Conservation (phyloP, 257 asterid genomes). For the Fraxinus anomala region DNA sequence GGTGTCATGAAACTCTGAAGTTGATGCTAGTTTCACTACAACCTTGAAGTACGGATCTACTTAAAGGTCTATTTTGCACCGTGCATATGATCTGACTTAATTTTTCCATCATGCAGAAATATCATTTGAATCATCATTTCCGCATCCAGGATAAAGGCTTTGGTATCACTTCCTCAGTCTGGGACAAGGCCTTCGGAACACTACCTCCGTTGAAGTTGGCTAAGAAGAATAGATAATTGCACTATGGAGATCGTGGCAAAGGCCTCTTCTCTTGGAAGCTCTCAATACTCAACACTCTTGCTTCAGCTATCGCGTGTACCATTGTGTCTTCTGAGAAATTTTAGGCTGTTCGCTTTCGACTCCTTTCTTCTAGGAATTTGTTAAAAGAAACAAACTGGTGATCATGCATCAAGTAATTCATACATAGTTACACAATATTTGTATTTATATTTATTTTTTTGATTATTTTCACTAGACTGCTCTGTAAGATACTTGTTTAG, state of each 20-base stretch:
- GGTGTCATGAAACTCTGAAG: not conserved
- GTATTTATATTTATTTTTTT: too few species aligned
- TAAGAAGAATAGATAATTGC: slow-evolving; percentile 48
- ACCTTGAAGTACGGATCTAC: not conserved
- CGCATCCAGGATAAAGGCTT: slow-evolving; percentile 79
- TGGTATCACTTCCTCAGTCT: slow-evolving; percentile 82
- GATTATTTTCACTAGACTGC: not conserved
- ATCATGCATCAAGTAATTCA: slow-evolving; percentile 12
- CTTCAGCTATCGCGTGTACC: slow-evolving; percentile 16
- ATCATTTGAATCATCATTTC: slow-evolving; percentile 90
- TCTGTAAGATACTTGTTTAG: not conserved
- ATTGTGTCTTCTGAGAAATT: slow-evolving; percentile 22
- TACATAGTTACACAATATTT: not conserved
- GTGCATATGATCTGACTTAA: not conserved
- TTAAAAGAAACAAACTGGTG: not conserved
- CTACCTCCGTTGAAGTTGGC: slow-evolving; percentile 58
- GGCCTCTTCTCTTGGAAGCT: slow-evolving; percentile 11
- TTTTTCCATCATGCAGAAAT: slow-evolving; percentile 51
- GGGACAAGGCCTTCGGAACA: slow-evolving; percentile 90
- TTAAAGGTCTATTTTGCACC: not conserved
- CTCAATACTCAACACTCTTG: slow-evolving; percentile 15
- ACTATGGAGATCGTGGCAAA: not conserved
- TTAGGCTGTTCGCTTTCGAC: slow-evolving; percentile 18
- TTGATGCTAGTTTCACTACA: not conserved
- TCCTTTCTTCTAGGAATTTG: slow-evolving; percentile 9